Percentiles rank a stretch among this genome's conserved stretches.
phyloP scores from a whole-genome alignment of 2,329 filamentous ascomycete genomes.

The Pseudopyricularia javanii region DNA sequence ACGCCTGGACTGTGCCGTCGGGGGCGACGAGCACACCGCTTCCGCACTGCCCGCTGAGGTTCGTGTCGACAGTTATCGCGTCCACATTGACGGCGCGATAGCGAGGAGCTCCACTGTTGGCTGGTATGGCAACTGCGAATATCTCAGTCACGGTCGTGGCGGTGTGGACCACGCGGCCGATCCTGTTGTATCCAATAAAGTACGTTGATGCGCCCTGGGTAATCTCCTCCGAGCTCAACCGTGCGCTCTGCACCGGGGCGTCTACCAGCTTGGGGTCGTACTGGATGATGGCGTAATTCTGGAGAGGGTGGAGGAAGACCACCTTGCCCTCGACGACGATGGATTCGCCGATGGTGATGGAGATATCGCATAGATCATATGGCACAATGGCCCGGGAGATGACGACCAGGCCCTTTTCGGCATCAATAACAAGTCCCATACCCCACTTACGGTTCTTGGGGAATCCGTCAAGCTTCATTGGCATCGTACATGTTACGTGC shows the following conservation, averaged over 20 bases:
- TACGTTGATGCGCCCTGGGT: conserved; percentile 90
- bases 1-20: conserved; percentile 83
- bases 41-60: conserved; percentile 79
- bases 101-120: conserved; percentile 79
- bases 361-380: conserved; percentile 93
- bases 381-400: conserved; percentile 91
- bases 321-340: conserved; percentile 91
- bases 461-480: conserved; percentile 94
- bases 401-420: conserved; percentile 86
- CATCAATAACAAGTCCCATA: conserved; percentile 94
- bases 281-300: conserved; percentile 92
- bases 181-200: conserved; percentile 97
- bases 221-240: conserved; percentile 67
- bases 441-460: conserved; percentile 89
- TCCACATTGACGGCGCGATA: conserved; percentile 95
- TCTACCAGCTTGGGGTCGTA: conserved; percentile 92
- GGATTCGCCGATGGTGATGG: conserved; percentile 90
- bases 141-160: conserved; percentile 95
- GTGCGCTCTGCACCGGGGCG: conserved; percentile 82
- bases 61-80: conserved; percentile 93
- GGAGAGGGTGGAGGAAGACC: conserved; percentile 87
- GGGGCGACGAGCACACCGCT: conserved; percentile 85
- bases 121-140: conserved; percentile 90
- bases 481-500: conserved; percentile 83
- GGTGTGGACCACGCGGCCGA: conserved; percentile 82